Conservation (phyloP, 495 filamentous ascomycete species). For the Xylaria telfairii region DNA sequence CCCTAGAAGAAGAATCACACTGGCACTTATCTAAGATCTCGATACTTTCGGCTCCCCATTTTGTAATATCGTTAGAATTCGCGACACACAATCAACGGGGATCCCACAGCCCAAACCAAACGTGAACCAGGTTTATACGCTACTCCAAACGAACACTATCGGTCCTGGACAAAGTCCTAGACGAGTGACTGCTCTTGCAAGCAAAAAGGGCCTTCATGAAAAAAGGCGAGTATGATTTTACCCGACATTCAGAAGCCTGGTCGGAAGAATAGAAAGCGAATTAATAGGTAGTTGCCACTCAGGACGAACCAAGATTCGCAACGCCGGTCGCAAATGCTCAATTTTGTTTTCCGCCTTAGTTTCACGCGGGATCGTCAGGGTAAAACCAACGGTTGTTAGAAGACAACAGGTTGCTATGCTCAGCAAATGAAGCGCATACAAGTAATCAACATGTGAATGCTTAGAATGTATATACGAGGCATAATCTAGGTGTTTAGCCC, state of each 20-base stretch:
- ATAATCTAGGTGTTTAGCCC: constrained; percentile 24
- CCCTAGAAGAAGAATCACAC: neutral
- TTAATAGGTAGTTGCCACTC: constrained; percentile 3
- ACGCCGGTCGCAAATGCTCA: constrained; percentile 24
- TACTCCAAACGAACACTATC: constrained; percentile 39
- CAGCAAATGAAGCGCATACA: constrained; percentile 20
- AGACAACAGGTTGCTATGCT: constrained; percentile 9
- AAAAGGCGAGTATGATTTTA: constrained; percentile 19
- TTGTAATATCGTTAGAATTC: constrained; percentile 16
- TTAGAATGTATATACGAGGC: constrained; percentile 25
- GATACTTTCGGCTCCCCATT: neutral
- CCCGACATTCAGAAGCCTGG: neutral
- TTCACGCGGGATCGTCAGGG: neutral
- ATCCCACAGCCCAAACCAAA: constrained; percentile 34
- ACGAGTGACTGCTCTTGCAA: constrained; percentile 27
- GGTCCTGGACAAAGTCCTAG: no score
- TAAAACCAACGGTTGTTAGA: constrained; percentile 4
- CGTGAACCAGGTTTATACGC: constrained; percentile 30
- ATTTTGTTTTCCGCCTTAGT: constrained; percentile 14
- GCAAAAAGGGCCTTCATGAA: constrained; percentile 33
- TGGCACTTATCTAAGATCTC: neutral
- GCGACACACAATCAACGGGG: constrained; percentile 22
- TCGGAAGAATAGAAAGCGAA: constrained; percentile 17
- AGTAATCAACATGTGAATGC: constrained; percentile 23
- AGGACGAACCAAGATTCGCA: constrained; percentile 18